Evolutionary conservation across 2,329 filamentous ascomycete species (phyloP), one percentile per base, ranked within the genome.

Genomic region (Corynespora cassiicola): DNA sequence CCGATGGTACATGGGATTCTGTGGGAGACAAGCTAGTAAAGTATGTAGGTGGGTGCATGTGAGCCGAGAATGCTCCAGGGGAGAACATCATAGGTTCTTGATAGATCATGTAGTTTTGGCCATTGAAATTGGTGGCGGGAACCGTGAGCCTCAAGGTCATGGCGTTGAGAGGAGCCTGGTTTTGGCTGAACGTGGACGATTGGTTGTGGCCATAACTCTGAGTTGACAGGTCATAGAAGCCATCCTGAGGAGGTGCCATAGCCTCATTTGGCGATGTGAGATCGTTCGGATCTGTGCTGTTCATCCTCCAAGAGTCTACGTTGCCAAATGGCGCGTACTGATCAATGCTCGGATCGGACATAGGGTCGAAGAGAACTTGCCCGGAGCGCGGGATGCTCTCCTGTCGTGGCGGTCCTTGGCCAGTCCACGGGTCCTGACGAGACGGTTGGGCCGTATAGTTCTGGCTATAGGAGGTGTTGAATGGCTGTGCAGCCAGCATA

Each of bases 391-490:
- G 60, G 8, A 53, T 35, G 41, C 54, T 55, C 3, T 51, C 47
- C 27, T 57, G 64, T 21, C 58, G 52, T 12, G 47, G 50, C 27
- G 59, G 62, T 7, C 50, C 52, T 45, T 63, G 52, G 22, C 56
- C 50, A 30, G 43, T 65, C 65, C 65, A 68, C 25, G 62, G 60
- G 24, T 60, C 61, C 19, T 63, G 58, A 15, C 48, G 55, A 20
- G 51, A 36, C 21, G 51, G 44, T 17, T 65, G 61, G 17, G 32
- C 46, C 3, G 56, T 53, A 25, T 58, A 66, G 12, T 46, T 51
- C 8, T 54, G 50, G n/a, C 46, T 27, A 30, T 45, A 57, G 2
- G 47, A 43, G 16, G 42, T 47, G 21, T 50, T 46, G 12, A 53
- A 59, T 6, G 47, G 38, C 31, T 57, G 57, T 29, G 39, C 25